Evolutionary conservation across 768 basidiomycete species (phyloP).

Genomic region (Crassisporium funariophilum): DNA sequence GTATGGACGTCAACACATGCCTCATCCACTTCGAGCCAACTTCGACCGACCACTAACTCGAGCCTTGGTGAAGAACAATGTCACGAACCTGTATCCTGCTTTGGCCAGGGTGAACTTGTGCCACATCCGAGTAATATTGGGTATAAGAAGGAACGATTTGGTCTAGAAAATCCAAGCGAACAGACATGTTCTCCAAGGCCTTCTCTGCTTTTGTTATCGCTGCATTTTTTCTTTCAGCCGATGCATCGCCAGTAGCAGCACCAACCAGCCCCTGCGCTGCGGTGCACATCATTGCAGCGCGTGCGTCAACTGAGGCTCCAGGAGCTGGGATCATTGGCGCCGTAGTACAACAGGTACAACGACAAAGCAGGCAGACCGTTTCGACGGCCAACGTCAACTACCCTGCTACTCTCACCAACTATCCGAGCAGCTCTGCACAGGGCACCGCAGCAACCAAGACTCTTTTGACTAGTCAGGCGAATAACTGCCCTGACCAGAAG

Average conservation of each 20-base stretch:
- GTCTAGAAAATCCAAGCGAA: too few relatives aligned
- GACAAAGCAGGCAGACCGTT: conserved; percentile 27
- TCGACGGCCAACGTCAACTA: conserved; percentile 29
- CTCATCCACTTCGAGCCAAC: too few relatives aligned
- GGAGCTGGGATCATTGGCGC: conserved; percentile 30
- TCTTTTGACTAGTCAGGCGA: conserved; percentile 25
- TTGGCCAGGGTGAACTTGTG: too few relatives aligned
- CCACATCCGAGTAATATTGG: too few relatives aligned
- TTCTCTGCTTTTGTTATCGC: conserved; percentile 10
- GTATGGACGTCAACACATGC: too few relatives aligned
- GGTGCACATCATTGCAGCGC: too few relatives aligned
- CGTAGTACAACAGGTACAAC: conserved; percentile 25
- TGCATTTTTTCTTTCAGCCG: conserved; percentile 1
- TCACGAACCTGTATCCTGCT: too few relatives aligned
- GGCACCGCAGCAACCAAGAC: conserved; percentile 29
- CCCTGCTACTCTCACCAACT: conserved; percentile 30
- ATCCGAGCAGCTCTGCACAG: conserved; percentile 26
- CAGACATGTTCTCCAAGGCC: conserved; percentile 13
- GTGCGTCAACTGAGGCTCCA: conserved; percentile 29
- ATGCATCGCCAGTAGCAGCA: conserved; percentile 20
- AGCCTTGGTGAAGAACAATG: too few relatives aligned
- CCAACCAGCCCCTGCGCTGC: conserved; percentile 26
- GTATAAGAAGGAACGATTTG: too few relatives aligned
- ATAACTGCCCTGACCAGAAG: conserved; percentile 29
- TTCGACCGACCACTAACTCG: too few relatives aligned